These are phyloP conservation scores for Phytophthora meadii DNA, from an alignment of 352 stramenopile genomes.

Conservation along the genomic window DNA sequence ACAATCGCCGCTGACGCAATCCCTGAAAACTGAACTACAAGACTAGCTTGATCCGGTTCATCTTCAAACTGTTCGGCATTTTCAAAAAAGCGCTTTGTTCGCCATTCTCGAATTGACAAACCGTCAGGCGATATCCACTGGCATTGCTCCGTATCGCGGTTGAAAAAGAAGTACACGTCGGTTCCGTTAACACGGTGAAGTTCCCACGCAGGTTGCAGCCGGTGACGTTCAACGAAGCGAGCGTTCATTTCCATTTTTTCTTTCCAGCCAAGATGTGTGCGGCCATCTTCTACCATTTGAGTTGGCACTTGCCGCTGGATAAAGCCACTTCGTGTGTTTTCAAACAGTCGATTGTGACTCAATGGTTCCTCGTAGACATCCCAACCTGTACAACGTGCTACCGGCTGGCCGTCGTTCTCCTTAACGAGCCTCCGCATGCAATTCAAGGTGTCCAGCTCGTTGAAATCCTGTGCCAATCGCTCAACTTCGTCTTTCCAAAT, in stretches of 20 bases:
- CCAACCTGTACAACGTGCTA: slow-evolving; percentile 41
- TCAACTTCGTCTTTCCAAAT: slow-evolving; percentile 58
- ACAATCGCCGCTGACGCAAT: slow-evolving; percentile 35
- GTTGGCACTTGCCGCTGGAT: slow-evolving; percentile 67
- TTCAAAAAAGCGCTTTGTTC: slow-evolving; percentile 65
- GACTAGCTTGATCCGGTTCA: slow-evolving; percentile 50
- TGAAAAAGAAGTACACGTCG: slow-evolving; percentile 82
- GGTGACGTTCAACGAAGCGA: slow-evolving; percentile 65
- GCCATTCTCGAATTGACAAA: slow-evolving; percentile 46
- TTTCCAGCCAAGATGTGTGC: slow-evolving; percentile 62
- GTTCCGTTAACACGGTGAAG: slow-evolving; percentile 59
- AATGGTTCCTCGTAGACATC: slow-evolving; percentile 59
- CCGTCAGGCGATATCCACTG: slow-evolving; percentile 60
- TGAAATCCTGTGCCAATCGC: slow-evolving; percentile 51
- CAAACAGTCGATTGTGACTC: slow-evolving; percentile 68
- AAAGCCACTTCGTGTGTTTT: slow-evolving; percentile 67
- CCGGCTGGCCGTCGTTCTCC: slow-evolving; percentile 26
- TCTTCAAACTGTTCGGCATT: slow-evolving; percentile 54
- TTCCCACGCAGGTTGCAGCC: slow-evolving; percentile 60
- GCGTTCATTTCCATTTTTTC: slow-evolving; percentile 59
- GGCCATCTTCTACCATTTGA: slow-evolving; percentile 42
- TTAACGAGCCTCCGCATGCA: slow-evolving; percentile 46
- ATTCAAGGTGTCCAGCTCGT: slow-evolving; percentile 60
- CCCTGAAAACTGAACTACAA: slow-evolving; percentile 59
- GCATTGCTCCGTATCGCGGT: slow-evolving; percentile 53